These are phyloP conservation scores for Barnettozyma siamensis DNA, from an alignment of 805 yeast species.

Conservation along the genomic window DNA sequence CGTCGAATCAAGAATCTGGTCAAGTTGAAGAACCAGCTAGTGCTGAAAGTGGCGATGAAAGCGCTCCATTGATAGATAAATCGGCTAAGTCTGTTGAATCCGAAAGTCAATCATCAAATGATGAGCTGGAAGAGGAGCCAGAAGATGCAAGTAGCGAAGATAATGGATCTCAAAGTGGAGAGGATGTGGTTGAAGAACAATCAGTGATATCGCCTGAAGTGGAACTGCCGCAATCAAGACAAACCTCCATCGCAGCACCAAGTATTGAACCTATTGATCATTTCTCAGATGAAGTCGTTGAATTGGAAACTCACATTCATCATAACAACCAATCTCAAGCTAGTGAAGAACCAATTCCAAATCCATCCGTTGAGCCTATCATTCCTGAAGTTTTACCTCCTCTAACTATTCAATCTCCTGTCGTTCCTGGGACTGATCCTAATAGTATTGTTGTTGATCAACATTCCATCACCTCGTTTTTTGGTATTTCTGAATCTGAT, in stretches of 20 bases:
- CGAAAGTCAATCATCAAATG: neutral
- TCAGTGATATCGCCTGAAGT: slow-evolving; percentile 3
- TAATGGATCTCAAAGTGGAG: too few relatives aligned
- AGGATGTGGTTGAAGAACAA: too few relatives aligned
- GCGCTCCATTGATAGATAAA: too few relatives aligned
- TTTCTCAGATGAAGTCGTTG: neutral
- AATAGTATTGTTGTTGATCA: slow-evolving; percentile 1
- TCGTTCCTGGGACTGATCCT: neutral
- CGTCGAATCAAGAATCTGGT: neutral
- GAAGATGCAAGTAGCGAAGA: too few relatives aligned
- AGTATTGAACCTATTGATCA: neutral
- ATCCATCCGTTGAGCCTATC: slow-evolving; percentile 1
- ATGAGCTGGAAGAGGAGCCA: neutral
- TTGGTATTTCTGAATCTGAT: slow-evolving; percentile 24
- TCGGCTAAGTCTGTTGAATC: too few relatives aligned
- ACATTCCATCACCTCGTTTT: slow-evolving; percentile 30
- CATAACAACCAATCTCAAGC: slow-evolving; percentile 10
- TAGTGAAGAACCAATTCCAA: slow-evolving; percentile 10
- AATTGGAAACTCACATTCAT: neutral
- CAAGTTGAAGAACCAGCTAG: neutral
- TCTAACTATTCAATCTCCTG: neutral
- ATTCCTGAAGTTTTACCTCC: neutral
- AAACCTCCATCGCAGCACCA: neutral
- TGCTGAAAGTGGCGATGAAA: neutral
- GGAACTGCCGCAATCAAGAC: neutral